phyloP scores from a whole-genome alignment of 345 rosid genomes.

The Limnanthes douglasii region DNA sequence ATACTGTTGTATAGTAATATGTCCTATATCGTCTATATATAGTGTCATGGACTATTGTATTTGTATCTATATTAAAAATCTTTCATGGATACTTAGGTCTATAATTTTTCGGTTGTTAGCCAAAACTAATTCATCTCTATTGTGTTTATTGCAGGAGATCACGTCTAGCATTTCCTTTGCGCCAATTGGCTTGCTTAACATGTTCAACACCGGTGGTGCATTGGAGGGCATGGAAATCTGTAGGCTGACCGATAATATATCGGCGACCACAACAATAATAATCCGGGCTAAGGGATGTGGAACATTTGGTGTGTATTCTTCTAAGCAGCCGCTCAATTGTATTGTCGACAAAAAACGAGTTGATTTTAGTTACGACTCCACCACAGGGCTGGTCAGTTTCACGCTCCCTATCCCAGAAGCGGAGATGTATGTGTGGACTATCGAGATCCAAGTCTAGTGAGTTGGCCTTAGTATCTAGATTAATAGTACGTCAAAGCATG shows the following conservation, averaged over 20 bases:
- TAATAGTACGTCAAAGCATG: no score
- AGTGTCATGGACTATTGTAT: no score
- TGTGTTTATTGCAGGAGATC: slow-evolving; percentile 44
- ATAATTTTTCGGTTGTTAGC: no score
- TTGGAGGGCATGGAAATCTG: slow-evolving; percentile 39
- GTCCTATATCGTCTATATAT: no score
- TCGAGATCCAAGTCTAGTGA: slow-evolving; percentile 59
- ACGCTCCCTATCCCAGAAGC: slow-evolving; percentile 39
- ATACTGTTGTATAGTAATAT: no score
- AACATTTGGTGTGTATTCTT: slow-evolving; percentile 54
- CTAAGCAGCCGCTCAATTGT: slow-evolving; percentile 61
- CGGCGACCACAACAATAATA: slow-evolving; percentile 31
- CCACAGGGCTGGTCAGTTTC: slow-evolving; percentile 43
- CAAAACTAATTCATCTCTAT: no score
- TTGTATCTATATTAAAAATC: no score
- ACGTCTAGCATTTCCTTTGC: slow-evolving; percentile 50
- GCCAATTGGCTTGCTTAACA: slow-evolving; percentile 71
- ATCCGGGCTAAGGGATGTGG: slow-evolving; percentile 69
- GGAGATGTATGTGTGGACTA: slow-evolving; percentile 80
- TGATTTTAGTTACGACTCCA: slow-evolving; percentile 34
- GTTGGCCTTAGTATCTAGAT: no score
- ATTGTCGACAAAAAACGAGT: slow-evolving; percentile 30
- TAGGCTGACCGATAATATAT: slow-evolving; percentile 16
- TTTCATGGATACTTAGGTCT: no score
- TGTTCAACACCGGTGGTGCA: slow-evolving; percentile 84